Percentiles rank a stretch among this genome's conserved stretches.
phyloP scores from a whole-genome alignment of 129 eudicot genomes.

The Heracleum sosnowskyi region DNA sequence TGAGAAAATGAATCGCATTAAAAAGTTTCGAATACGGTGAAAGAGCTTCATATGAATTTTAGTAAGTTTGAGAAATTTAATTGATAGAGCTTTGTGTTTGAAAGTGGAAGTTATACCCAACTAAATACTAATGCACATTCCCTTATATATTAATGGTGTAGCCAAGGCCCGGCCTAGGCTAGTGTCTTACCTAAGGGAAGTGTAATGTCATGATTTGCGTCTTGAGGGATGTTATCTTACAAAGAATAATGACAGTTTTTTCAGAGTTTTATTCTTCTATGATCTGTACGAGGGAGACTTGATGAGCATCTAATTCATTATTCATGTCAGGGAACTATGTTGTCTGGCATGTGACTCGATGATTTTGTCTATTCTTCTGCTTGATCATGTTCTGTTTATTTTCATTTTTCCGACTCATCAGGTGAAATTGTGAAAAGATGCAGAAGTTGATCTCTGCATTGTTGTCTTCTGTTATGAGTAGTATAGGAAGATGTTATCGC shows the following conservation, averaged over 20 bases:
- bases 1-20: slow-evolving; percentile 46
- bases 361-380: slow-evolving; percentile 22
- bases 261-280: slow-evolving; percentile 18
- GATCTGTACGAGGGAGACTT: slow-evolving; percentile 15
- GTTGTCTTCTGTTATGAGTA: neutral
- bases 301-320: slow-evolving; percentile 18
- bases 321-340: slow-evolving; percentile 28
- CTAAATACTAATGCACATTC: slow-evolving; percentile 6
- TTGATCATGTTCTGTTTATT: neutral
- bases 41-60: slow-evolving; percentile 12
- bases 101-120: neutral
- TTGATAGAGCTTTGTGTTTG: slow-evolving; percentile 24
- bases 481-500: neutral
- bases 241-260: slow-evolving; percentile 23
- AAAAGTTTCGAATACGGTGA: slow-evolving; percentile 43
- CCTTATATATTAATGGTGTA: slow-evolving; percentile 11
- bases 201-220: slow-evolving; percentile 48
- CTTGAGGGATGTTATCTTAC: slow-evolving; percentile 31
- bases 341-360: slow-evolving; percentile 52
- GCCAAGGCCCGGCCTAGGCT: neutral
- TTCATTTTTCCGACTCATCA: neutral
- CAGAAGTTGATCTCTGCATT: neutral
- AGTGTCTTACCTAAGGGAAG: slow-evolving; percentile 22
- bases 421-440: neutral
- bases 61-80: slow-evolving; percentile 16